phyloP scores from a whole-genome alignment of 345 rosid species.

The Eucalyptus camaldulensis region DNA sequence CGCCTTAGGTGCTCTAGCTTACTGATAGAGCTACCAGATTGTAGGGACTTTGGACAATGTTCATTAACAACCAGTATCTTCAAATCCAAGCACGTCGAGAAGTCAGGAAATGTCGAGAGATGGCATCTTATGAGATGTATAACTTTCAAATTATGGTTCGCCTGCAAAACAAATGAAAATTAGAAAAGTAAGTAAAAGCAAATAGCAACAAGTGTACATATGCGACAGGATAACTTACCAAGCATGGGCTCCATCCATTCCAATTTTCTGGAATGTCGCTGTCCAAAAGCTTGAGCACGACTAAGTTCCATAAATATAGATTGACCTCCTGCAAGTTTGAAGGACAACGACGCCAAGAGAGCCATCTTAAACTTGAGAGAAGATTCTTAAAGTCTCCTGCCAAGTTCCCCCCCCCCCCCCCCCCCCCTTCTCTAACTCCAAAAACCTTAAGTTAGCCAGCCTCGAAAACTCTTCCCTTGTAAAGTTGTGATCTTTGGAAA shows the following conservation, averaged over 20 bases:
- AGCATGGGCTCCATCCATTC: background rate
- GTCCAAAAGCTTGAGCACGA: background rate
- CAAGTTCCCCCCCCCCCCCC: accelerated
- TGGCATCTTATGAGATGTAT: background rate
- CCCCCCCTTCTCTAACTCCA: background rate
- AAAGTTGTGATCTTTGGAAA: no score
- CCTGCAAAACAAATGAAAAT: background rate
- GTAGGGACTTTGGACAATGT: background rate
- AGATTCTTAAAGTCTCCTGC: background rate
- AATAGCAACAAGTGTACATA: background rate
- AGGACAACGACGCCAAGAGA: background rate
- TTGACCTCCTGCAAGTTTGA: accelerated
- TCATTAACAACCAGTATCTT: background rate
- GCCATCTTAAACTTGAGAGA: background rate
- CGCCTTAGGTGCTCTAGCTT: background rate
- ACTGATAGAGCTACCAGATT: background rate
- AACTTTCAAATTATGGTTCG: background rate
- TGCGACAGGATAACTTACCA: background rate
- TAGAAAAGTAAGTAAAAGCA: background rate
- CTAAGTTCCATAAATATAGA: background rate
- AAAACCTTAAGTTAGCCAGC: background rate
- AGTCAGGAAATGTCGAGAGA: background rate
- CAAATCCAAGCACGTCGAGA: background rate
- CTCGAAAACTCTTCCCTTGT: background rate
- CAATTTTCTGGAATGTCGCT: background rate